Base-by-base conservation (phyloP, 2,329 filamentous ascomycete species). In the Trichoderma sp. region DNA sequence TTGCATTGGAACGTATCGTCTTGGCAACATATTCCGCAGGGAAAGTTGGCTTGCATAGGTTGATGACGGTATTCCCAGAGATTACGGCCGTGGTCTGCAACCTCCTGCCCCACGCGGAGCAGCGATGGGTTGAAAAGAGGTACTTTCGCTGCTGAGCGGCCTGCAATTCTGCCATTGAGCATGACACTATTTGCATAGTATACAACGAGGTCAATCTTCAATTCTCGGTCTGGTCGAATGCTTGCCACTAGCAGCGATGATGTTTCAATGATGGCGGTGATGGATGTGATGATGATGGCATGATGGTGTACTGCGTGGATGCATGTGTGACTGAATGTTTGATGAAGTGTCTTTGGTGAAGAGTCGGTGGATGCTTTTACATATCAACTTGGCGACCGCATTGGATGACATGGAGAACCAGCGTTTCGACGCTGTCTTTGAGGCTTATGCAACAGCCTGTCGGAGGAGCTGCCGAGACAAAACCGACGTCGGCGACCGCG, bases 21-120 rank as follows among this genome's bases (percentile, higher is more conserved):
- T 90, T 98, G 77, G 94, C 97, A 45, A 97, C 94, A 4, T 97
- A 96, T 76, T 91, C 93, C 71, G 94, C 94, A 4, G 94, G 94
- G 9, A 89, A 89, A 71, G 88, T 92, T 73, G 95, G 94, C 0
- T 78, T 98, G 70, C 93, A 95, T 75, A 86, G 95, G 70, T 81
- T 99, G 73, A 91, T 92, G 70, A 92, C 90, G 67, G 95, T 97
- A 3, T 99, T 95, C 74, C 93, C 95, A 0, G 89, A 90, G 5
- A 90, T 98, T 58, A 91, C 90, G 63, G 91, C 97, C 19, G 93
- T 98, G 19, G 90, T 97, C 32, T 92, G 92, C 72, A 90, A 90
- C 70, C 86, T 97, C 74, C 89, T 94, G 32, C 87, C 90, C 66
- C 93, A 97, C 72, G 87, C 90, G 70, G 92, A 97, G 79, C 88